phyloP scores from a whole-genome alignment of 768 basidiomycete genomes.

The Phylloporus sp. region DNA sequence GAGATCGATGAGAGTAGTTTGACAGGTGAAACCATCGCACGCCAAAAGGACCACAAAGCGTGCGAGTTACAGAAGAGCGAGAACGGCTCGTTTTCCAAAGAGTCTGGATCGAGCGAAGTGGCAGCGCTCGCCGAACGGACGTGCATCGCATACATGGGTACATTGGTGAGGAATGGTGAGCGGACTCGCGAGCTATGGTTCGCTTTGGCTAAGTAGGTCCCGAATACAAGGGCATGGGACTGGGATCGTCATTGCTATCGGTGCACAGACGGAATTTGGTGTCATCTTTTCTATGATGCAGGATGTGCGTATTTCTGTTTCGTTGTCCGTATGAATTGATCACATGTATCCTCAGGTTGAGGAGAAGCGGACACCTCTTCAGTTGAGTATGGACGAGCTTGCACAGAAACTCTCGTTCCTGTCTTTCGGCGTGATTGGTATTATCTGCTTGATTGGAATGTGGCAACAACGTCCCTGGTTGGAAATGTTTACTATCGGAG shows the following conservation, averaged over 20 bases:
- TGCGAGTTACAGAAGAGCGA: conserved; percentile 42
- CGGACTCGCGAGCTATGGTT: neutral
- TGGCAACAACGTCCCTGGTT: conserved; percentile 84
- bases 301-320: conserved; percentile 50
- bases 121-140: conserved; percentile 75
- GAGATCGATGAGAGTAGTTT: conserved; percentile 95
- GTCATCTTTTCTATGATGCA: conserved; percentile 99
- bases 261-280: conserved; percentile 88
- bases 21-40: conserved; percentile 86
- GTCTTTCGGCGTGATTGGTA: conserved; percentile 91
- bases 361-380: conserved; percentile 88
- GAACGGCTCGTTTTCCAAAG: conserved; percentile 5
- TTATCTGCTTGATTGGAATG: conserved; percentile 89
- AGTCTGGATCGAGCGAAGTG: conserved; percentile 36
- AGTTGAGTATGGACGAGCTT: conserved; percentile 93
- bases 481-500: conserved; percentile 99
- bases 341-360: conserved; percentile 44
- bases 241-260: conserved; percentile 84
- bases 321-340: neutral
- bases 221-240: conserved; percentile 60
- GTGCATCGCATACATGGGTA: conserved; percentile 95
- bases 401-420: conserved; percentile 86
- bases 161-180: conserved; percentile 82
- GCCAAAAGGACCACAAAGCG: conserved; percentile 57
- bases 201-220: conserved; percentile 1